phyloP scores from a whole-genome alignment of 257 asterid species.

The Nicotiana tabacum region DNA sequence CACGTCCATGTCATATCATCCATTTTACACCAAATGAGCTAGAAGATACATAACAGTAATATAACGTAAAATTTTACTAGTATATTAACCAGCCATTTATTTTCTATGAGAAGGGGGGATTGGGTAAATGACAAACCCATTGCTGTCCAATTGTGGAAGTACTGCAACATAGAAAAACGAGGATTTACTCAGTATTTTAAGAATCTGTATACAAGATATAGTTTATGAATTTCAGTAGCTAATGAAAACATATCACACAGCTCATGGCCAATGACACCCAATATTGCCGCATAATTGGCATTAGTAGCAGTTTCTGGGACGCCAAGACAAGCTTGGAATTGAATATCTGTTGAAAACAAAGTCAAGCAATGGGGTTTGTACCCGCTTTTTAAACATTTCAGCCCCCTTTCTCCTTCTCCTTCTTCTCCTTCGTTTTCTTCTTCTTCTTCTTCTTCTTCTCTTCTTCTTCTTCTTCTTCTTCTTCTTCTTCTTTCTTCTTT shows the following conservation, averaged over 20 bases:
- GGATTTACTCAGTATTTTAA: background rate
- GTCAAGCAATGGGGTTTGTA: no score
- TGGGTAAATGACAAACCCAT: conserved; percentile 48
- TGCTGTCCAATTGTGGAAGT: conserved; percentile 98
- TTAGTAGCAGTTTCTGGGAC: conserved; percentile 13
- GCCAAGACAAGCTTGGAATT: conserved; percentile 93
- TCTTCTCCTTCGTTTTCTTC: no score
- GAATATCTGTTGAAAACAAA: conserved; percentile 17
- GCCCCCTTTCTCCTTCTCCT: no score
- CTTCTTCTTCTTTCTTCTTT: no score
- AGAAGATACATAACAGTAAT: background rate
- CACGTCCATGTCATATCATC: background rate
- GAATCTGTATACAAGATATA: background rate
- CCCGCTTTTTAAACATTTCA: no score
- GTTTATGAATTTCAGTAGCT: background rate
- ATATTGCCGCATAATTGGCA: conserved; percentile 83
- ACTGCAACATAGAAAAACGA: conserved; percentile 48
- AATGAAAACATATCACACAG: conserved; percentile 25
- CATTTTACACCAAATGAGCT: background rate
- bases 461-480: no score
- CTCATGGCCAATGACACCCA: conserved; percentile 97
- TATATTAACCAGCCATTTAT: background rate
- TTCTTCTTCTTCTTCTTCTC: no score
- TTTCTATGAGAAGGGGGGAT: background rate
- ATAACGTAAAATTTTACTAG: background rate